phyloP scores from a whole-genome alignment of 179 eudicot species.

The Actinidia chinensis region DNA sequence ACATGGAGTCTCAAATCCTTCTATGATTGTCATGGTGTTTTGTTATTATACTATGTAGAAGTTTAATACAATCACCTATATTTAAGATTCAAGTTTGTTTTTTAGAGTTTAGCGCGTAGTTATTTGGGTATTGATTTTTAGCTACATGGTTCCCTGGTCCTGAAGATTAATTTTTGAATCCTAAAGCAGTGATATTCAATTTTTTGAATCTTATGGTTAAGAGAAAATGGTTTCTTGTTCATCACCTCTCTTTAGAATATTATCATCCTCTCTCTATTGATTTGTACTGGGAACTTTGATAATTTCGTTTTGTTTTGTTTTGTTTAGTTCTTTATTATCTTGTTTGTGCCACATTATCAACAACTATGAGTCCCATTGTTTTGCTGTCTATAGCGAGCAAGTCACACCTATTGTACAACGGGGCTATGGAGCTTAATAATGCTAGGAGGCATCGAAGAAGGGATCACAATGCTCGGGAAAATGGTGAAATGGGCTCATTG shows the following conservation, averaged over 20 bases:
- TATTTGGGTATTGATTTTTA: too few species aligned
- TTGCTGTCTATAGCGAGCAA: conserved; percentile 13
- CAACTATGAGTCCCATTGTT: not conserved
- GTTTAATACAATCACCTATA: not conserved
- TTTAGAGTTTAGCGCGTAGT: not conserved
- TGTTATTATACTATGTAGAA: not conserved
- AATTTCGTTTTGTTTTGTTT: not conserved
- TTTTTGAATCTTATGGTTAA: not conserved
- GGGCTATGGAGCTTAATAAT: conserved; percentile 57
- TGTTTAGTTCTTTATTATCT: too few species aligned
- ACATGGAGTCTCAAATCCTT: too few species aligned
- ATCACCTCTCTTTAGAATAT: not conserved
- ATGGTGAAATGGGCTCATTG: conserved; percentile 46
- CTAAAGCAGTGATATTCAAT: not conserved
- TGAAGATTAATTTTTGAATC: not conserved
- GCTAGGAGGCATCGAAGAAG: conserved; percentile 38
- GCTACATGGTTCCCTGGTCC: not conserved
- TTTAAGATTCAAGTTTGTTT: not conserved
- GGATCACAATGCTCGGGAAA: conserved; percentile 34
- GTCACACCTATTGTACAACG: conserved; percentile 18
- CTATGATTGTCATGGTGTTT: not conserved
- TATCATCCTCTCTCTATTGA: not conserved
- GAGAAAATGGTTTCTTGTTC: conserved; percentile 1
- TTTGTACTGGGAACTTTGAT: not conserved
- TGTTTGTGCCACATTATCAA: conserved; percentile 6